Base-by-base conservation (phyloP, 1,284 basidiomycete genomes). In the Anthracocystis panici-leucophaei region DNA sequence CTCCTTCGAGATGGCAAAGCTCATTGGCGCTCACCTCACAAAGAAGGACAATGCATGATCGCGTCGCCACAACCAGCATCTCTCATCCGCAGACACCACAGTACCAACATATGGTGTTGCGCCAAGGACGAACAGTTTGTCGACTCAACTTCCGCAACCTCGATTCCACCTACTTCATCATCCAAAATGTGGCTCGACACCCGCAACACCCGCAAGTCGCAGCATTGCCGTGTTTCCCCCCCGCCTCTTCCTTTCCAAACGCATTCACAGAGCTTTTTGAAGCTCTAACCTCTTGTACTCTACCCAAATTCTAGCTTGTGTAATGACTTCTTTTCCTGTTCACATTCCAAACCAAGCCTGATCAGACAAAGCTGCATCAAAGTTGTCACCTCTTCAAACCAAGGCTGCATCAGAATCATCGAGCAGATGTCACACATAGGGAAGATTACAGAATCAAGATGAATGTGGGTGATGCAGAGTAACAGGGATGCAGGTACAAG, bases 1-100 rank as follows among this genome's bases (percentile, higher is more conserved):
- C 71, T 83, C 82, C 12, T 84, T 84, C 57, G 83, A 84, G 50
- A 84, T 84, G 82, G 76, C 81, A 21, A 84, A 84, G 79, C 71
- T 84, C 21, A 83, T 84, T 50, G 79, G 82, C 21, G 55, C 75
- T 9, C 82, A 84, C 49, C 70, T 84, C 16, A 65, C 66, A 35
- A 84, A 84, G 75, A 83, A 80, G 70, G 78, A 80, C 42, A 68
- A 75, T 21, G 56, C 67, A 75, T 65, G 57, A 64, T n/a, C 23
- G 9, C 53, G 20, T 29, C 27, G 12, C 23, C 23, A 31, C 18
- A 8, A 35, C 21, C 49, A 21, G 21, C 49, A 51, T 35, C 21
- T 51, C 4, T 38, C 21, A 20, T 5, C n/a, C 29, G 16, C 49
- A 51, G 33, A 38, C 49, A n/a, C n/a, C n/a, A n/a, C n/a, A n/a